Conservation (phyloP, 2,329 filamentous ascomycete genomes). For the Beauveria sp. region DNA sequence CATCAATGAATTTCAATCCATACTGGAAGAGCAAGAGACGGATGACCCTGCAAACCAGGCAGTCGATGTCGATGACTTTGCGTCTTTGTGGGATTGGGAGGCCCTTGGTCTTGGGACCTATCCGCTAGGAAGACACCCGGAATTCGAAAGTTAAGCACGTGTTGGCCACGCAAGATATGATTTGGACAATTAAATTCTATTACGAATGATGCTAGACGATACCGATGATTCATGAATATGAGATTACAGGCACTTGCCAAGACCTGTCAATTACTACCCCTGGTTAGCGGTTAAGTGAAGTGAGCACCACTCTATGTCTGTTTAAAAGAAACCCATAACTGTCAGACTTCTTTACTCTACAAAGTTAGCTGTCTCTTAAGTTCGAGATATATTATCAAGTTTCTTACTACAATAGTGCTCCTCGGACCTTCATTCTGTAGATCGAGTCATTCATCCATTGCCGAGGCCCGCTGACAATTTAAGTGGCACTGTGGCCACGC, state of each 20-base stretch:
- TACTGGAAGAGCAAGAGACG: not conserved
- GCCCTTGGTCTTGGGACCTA: constrained; percentile 1
- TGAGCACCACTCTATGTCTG: not conserved
- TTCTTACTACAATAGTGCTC: not conserved
- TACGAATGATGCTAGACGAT: not conserved
- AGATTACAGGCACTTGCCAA: not conserved
- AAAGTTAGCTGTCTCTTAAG: too few species aligned
- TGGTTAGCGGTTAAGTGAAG: not conserved
- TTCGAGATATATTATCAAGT: not conserved
- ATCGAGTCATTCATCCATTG: not conserved
- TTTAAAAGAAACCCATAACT: not conserved
- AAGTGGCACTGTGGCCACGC: not conserved
- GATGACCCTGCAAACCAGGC: not conserved
- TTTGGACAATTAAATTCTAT: too few species aligned
- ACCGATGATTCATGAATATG: not conserved
- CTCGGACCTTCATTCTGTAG: not conserved
- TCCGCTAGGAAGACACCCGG: not conserved
- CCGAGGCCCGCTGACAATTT: constrained; percentile 5
- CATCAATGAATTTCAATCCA: not conserved
- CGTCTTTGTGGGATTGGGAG: constrained; percentile 9
- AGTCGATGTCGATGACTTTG: not conserved
- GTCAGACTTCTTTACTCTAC: too few species aligned
- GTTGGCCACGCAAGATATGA: not conserved
- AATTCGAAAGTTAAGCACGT: not conserved
- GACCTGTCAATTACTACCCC: not conserved